These are phyloP conservation scores for Asparagopsis taxiformis DNA, from an alignment of 31 red algal genomes.

Conservation along the genomic window DNA sequence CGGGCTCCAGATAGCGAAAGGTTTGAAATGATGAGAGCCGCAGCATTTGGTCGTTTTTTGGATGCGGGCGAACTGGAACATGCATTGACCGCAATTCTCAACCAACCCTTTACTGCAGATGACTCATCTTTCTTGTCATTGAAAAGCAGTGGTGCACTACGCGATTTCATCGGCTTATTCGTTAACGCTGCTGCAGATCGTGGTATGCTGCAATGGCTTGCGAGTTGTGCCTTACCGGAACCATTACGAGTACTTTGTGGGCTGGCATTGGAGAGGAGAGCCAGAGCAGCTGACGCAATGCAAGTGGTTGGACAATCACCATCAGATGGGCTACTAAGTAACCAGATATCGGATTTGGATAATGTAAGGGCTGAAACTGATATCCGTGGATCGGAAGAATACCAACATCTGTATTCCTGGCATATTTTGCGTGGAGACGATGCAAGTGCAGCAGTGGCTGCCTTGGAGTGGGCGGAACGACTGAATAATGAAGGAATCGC, in stretches of 20 bases:
- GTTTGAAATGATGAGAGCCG: conserved; percentile 69
- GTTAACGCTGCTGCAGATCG: conserved; percentile 57
- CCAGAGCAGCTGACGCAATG: conserved; percentile 44
- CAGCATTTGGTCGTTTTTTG: conserved; percentile 67
- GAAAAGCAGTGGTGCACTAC: conserved; percentile 34
- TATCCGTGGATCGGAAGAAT: conserved; percentile 18
- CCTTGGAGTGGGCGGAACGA: conserved; percentile 70
- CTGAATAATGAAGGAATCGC: conserved; percentile 42
- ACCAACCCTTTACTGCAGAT: conserved; percentile 35
- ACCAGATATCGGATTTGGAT: background rate
- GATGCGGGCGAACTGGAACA: conserved; percentile 60
- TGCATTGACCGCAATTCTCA: conserved; percentile 51
- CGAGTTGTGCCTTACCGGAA: conserved; percentile 36
- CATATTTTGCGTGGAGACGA: conserved; percentile 50
- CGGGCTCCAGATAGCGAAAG: conserved; percentile 38
- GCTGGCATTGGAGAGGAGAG: conserved; percentile 60
- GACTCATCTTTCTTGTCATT: background rate
- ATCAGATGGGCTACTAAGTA: background rate
- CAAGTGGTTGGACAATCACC: background rate
- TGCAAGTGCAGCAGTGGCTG: conserved; percentile 41
- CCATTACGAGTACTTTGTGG: conserved; percentile 53
- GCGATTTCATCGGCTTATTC: conserved; percentile 50
- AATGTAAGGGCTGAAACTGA: conserved; percentile 4
- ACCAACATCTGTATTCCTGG: conserved; percentile 66
- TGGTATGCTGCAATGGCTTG: conserved; percentile 52